Conservation (phyloP, 2,329 filamentous ascomycete species). For the Diaporthe amygdali region DNA sequence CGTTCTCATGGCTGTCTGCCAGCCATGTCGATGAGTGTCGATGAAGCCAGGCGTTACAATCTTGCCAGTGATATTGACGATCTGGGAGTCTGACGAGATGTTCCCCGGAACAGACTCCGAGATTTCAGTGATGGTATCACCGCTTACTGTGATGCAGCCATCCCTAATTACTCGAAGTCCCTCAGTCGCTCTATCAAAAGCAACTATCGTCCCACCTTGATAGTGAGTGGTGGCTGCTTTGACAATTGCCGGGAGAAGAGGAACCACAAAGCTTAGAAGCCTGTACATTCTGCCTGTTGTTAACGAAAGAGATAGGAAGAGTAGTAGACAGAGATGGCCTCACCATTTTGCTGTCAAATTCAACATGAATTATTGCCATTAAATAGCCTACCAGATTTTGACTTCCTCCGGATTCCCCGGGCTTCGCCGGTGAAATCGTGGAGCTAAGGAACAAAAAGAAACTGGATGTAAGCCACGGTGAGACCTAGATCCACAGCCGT, state of each 20-base stretch:
- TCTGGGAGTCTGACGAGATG: conserved; percentile 39
- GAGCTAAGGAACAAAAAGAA: not conserved
- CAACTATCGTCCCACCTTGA: conserved; percentile 45
- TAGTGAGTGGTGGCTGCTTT: conserved; percentile 6
- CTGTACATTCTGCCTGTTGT: not conserved
- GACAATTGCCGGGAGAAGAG: not conserved
- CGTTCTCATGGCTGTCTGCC: conserved; percentile 62
- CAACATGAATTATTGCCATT: not conserved
- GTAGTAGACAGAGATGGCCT: not conserved
- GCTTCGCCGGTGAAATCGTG: not conserved
- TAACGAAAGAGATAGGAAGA: not conserved
- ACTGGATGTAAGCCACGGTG: not conserved
- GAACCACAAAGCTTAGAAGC: not conserved
- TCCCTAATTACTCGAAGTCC: conserved; percentile 43
- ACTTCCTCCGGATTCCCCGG: too few species aligned
- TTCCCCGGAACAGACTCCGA: conserved; percentile 33
- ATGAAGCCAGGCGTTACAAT: conserved; percentile 62
- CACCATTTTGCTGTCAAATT: not conserved
- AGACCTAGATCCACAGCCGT: not conserved
- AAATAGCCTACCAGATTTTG: not conserved
- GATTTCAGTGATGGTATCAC: conserved; percentile 43
- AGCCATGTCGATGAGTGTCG: conserved; percentile 60
- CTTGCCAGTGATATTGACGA: conserved; percentile 54
- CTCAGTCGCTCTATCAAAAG: conserved; percentile 41
- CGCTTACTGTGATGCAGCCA: conserved; percentile 44